These are phyloP conservation scores for Auricularia sp. DNA, from an alignment of 768 basidiomycete genomes.

Conservation along the genomic window DNA sequence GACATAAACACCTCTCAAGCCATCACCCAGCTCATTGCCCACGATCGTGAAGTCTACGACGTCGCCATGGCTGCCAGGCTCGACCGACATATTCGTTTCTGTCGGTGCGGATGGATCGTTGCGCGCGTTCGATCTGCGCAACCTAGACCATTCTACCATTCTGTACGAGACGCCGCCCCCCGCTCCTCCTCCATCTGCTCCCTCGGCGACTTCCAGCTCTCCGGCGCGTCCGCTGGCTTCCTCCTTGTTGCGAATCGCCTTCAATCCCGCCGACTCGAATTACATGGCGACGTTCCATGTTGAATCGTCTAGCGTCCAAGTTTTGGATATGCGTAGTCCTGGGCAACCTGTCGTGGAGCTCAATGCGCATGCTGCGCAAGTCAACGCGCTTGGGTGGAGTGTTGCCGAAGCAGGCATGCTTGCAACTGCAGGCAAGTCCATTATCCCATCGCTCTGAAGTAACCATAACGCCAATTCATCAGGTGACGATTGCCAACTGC, in stretches of 20 bases:
- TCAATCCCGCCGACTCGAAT: constrained; percentile 85
- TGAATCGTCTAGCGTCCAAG: constrained; percentile 81
- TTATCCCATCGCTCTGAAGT: too few species aligned
- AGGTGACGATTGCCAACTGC: constrained; percentile 93
- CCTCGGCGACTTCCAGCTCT: constrained; percentile 42
- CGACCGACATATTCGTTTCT: constrained; percentile 94
- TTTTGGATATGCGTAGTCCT: constrained; percentile 94
- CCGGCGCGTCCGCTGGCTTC: constrained; percentile 65
- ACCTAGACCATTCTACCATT: constrained; percentile 95
- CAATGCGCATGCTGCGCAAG: constrained; percentile 65
- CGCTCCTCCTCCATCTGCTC: constrained; percentile 59
- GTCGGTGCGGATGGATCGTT: constrained; percentile 96
- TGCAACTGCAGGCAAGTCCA: constrained; percentile 67
- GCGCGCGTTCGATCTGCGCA: constrained; percentile 92
- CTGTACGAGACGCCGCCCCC: constrained; percentile 60
- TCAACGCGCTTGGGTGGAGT: constrained; percentile 90
- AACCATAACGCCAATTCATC: background rate
- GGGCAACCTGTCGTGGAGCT: constrained; percentile 92
- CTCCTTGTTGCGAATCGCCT: constrained; percentile 76
- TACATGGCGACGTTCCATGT: constrained; percentile 97
- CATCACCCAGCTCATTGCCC: constrained; percentile 93
- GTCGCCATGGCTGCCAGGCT: constrained; percentile 97
- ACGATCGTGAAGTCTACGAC: constrained; percentile 93
- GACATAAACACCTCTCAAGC: constrained; percentile 91
- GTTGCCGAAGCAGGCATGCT: constrained; percentile 72